Percentiles rank a stretch among this genome's conserved stretches.
phyloP scores from a whole-genome alignment of 164 flowering plant species.

The Platanus orientalis region DNA sequence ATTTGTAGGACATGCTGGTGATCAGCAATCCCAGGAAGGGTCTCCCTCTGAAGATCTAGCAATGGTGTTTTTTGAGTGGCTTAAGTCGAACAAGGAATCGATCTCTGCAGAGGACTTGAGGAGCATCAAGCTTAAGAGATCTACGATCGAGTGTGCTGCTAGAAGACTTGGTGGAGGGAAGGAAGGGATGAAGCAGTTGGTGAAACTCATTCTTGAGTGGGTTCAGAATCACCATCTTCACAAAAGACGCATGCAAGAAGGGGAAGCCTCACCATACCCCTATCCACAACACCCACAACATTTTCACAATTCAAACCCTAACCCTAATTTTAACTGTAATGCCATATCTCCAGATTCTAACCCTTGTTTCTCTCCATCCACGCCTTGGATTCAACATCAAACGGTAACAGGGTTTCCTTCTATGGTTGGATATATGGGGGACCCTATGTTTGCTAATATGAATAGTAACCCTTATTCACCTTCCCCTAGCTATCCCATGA shows the following conservation, averaged over 20 bases:
- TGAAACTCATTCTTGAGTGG: conserved; percentile 90
- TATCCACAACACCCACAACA: conserved; percentile 5
- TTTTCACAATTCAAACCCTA: conserved; percentile 9
- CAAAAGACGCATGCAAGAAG: conserved; percentile 31
- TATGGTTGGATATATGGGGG: conserved; percentile 34
- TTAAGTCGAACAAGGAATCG: conserved; percentile 71
- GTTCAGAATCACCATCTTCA: conserved; percentile 79
- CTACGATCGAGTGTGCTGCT: conserved; percentile 88
- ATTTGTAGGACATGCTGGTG: background rate
- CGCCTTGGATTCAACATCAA: conserved; percentile 23
- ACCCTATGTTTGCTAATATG: conserved; percentile 10
- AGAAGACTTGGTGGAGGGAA: conserved; percentile 69
- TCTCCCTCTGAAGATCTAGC: conserved; percentile 55
- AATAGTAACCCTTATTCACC: background rate
- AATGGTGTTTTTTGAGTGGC: conserved; percentile 86
- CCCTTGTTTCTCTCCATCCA: conserved; percentile 16
- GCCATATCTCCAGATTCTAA: conserved; percentile 13
- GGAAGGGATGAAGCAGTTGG: conserved; percentile 74
- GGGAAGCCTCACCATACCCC: conserved; percentile 2
- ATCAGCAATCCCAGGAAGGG: background rate
- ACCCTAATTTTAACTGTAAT: conserved; percentile 18
- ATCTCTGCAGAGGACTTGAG: conserved; percentile 91
- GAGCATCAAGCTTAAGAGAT: conserved; percentile 64
- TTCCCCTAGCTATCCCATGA: conserved; percentile 27
- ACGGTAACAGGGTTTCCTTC: conserved; percentile 14